Evolutionary conservation across 805 yeast species (phyloP).

Genomic region (Starmerella sp.): DNA sequence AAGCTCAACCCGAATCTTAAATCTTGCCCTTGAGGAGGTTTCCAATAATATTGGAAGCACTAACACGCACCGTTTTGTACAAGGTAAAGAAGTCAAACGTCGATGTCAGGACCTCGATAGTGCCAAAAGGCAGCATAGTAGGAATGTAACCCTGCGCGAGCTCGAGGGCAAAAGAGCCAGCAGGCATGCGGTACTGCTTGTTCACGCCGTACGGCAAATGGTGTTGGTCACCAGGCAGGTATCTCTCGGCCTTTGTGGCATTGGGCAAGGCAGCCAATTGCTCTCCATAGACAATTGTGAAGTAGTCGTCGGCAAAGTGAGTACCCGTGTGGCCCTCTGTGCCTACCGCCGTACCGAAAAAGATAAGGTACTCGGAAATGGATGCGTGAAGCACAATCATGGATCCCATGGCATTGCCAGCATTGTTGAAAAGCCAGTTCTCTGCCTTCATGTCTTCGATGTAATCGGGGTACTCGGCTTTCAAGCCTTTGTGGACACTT

Average conservation of each 20-base stretch:
- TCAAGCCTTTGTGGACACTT: conserved; percentile 38
- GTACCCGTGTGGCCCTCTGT: conserved; percentile 95
- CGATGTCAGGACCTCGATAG: conserved; percentile 64
- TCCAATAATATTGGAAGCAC: conserved; percentile 66
- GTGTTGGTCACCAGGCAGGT: conserved; percentile 78
- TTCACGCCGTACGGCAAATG: conserved; percentile 60
- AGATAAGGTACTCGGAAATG: conserved; percentile 78
- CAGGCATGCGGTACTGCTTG: conserved; percentile 80
- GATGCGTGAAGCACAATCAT: conserved; percentile 95
- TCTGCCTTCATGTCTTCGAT: conserved; percentile 62
- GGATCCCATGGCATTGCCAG: conserved; percentile 94
- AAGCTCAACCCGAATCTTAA: conserved; percentile 24
- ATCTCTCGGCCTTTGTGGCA: conserved; percentile 55
- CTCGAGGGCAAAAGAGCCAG: conserved; percentile 78
- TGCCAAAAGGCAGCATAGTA: conserved; percentile 93
- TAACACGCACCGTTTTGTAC: conserved; percentile 54
- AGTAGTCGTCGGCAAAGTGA: conserved; percentile 95
- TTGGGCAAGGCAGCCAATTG: conserved; percentile 63
- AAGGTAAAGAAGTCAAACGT: conserved; percentile 71
- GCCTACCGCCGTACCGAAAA: conserved; percentile 88
- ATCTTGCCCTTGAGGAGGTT: conserved; percentile 63
- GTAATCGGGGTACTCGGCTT: conserved; percentile 56
- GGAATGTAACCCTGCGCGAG: conserved; percentile 99
- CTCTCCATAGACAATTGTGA: conserved; percentile 74
- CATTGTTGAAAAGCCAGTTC: conserved; percentile 94